A percentile compares a stretch with the other conserved stretches of the same genome.
phyloP scores from a whole-genome alignment of 2,329 filamentous ascomycete genomes.

The Metarhizium robertsii region DNA sequence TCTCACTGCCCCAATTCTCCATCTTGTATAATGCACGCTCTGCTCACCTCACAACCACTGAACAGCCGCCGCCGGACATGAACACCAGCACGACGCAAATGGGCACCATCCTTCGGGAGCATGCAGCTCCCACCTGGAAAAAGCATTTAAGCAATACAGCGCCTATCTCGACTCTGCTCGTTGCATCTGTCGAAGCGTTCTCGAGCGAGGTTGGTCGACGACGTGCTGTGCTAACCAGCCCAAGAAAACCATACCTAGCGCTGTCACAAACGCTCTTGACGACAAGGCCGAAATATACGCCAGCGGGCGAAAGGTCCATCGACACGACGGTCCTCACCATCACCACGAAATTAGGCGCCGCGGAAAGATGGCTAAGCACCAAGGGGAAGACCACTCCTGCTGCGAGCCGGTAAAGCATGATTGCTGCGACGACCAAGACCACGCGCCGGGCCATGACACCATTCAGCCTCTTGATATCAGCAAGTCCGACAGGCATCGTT shows the following conservation, averaged over 20 bases:
- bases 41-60: slow-evolving; percentile 11
- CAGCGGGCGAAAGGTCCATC: slow-evolving; percentile 5
- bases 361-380: slow-evolving; percentile 8
- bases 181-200: slow-evolving; percentile 26
- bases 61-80: slow-evolving; percentile 10
- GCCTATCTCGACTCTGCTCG: slow-evolving; percentile 26
- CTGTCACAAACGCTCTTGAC: not conserved
- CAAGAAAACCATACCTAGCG: not conserved
- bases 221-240: slow-evolving; percentile 17
- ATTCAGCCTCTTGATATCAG: not conserved
- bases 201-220: slow-evolving; percentile 17
- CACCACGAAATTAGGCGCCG: slow-evolving; percentile 13
- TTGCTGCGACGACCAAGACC: slow-evolving; percentile 7
- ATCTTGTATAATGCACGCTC: not conserved
- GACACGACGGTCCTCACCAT: slow-evolving; percentile 9
- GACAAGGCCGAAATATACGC: not conserved
- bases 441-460: slow-evolving; percentile 5
- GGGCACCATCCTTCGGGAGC: slow-evolving; percentile 17
- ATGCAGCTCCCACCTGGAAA: slow-evolving; percentile 21
- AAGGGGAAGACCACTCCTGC: slow-evolving; percentile 4
- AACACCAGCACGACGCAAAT: slow-evolving; percentile 18
- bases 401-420: slow-evolving; percentile 5
- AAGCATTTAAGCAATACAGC: slow-evolving; percentile 24
- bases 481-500: not conserved
- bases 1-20: not conserved